These are phyloP conservation scores for Juglanconis juglandina DNA, from an alignment of 2,329 filamentous ascomycete species.

Conservation along the genomic window DNA sequence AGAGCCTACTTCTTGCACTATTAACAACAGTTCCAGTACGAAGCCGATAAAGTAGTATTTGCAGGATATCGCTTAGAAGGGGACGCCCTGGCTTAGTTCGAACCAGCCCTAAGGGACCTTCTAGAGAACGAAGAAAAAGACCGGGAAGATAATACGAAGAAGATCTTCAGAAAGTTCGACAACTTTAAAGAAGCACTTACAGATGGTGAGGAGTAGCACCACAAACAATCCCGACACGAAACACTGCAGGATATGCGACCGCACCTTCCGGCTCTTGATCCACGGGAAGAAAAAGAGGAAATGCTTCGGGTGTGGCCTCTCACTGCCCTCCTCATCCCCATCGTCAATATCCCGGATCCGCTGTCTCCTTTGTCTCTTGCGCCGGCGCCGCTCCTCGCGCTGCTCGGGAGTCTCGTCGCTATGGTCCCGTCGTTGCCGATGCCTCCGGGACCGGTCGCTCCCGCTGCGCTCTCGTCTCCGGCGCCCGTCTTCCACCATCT, in stretches of 20 bases:
- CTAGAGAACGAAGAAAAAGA: too few species aligned
- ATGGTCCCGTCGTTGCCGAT: constrained; percentile 6
- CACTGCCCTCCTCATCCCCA: constrained; percentile 21
- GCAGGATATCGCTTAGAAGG: too few species aligned
- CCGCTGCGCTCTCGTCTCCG: constrained; percentile 28
- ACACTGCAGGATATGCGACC: constrained; percentile 56
- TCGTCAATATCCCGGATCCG: constrained; percentile 14
- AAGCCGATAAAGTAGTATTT: too few species aligned
- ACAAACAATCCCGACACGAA: constrained; percentile 65
- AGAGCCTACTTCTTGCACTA: too few species aligned
- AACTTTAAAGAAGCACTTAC: constrained; percentile 60
- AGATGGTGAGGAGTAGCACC: constrained; percentile 56
- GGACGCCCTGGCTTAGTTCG: too few species aligned
- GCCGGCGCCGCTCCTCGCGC: constrained; percentile 3
- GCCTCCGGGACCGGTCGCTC: not conserved
- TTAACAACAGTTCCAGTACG: too few species aligned
- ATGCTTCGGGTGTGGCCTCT: constrained; percentile 31
- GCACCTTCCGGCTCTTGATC: constrained; percentile 50
- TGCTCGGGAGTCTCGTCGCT: constrained; percentile 19
- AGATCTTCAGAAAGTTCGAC: too few species aligned
- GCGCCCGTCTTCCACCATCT: constrained; percentile 39
- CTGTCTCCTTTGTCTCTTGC: constrained; percentile 8
- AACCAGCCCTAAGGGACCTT: too few species aligned
- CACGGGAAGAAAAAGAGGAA: constrained; percentile 56
- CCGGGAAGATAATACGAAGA: too few species aligned